Base-by-base conservation (phyloP, 2,329 filamentous ascomycete genomes). In the Plenodomus lindquistii region DNA sequence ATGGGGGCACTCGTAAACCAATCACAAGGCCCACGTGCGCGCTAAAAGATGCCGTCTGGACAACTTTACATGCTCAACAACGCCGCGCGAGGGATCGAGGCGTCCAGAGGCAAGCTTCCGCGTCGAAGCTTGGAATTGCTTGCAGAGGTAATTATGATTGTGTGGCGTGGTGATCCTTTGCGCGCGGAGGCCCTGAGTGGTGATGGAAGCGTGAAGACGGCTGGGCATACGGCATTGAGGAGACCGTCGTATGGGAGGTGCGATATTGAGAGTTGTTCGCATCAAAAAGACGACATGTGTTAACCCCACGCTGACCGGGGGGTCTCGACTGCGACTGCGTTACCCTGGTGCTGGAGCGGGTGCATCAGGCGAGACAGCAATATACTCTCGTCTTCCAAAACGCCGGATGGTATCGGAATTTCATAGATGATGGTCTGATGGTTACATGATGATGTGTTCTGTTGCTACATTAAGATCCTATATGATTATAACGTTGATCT, bases 11-110 rank as follows among this genome's bases (percentile, higher is more conserved):
- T 11, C 17, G 38, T 42, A 13, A 37, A 17, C 44, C 37, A 41
- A 46, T 40, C 44, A 42, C 35, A 11, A 19, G 24, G 29, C 44
- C 44, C 44, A 46, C 44, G 44, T 46, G 44, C 29, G 20, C 38
- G 44, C 44, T 39, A 46, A 13, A 4, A 31, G 11, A 11, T 8
- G 27, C 27, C 4, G 27, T 27, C 16, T 42, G 24, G 40, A 29
- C 40, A 16, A 16, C 29, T 18, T 20, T n/a, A 18, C n/a, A 6
- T 41, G 11, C 27, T 31, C 27, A 31, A 31, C 27, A 31, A 31
- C 27, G 27, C 27, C 27, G 27, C 27, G 27, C 27, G 27, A 15
- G 11, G 27, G 27, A 31, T 31, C 15, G 27, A 7, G 27, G 27
- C 27, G 27, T 7, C 27, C 9, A 15, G 27, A 31, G 27, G 27